Evolutionary conservation across 192 early-diverging fungal species (phyloP), one percentile per base, ranked within the genome.

Genomic region (Geranomyces variabilis): DNA sequence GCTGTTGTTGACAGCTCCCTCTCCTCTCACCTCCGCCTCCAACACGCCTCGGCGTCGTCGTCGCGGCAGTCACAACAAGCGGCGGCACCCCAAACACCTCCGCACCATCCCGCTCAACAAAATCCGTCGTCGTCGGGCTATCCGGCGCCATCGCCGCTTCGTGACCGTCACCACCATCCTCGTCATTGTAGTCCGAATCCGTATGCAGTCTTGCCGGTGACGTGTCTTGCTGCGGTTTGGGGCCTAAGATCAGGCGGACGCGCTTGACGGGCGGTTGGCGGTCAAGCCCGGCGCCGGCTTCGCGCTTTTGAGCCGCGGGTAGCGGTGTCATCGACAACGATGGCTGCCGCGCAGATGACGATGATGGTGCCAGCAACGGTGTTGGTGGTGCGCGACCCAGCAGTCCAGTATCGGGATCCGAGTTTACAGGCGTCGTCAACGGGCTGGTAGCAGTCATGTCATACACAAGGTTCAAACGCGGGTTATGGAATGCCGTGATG

Each of bases 371-470:
- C n/a, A n/a, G n/a, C n/a, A n/a, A n/a, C n/a, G n/a, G n/a, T n/a
- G n/a, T 47, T 47, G 46, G 46, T 47, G 12, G 46, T 47, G 12
- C 46, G n/a, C n/a, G n/a, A n/a, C n/a, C n/a, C n/a, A n/a, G n/a
- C 31, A 34, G 17, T 60, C 12, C 31, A 34, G 31, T 7, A 19
- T 17, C 22, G 2, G 58, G 3, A 19, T 34, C 58, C 15, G 58
- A 19, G 31, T 33, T 29, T 60, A 4, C 63, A 36, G 22, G 13
- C 41, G 21, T 13, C 9, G 41, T 19, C 17, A 21, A 41, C 15
- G 66, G 47, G 44, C 68, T 70, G 14, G 68, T 70, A n/a, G 43
- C 30, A 30, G 14, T 60, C 68, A 61, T 7, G 30, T 70, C 68
- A 56, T 70, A 70, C 17, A 44, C 13, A 26, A 70, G 57, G 33